Evolutionary conservation across 768 basidiomycete genomes (phyloP).

Genomic region (Phylloporus arenicola): DNA sequence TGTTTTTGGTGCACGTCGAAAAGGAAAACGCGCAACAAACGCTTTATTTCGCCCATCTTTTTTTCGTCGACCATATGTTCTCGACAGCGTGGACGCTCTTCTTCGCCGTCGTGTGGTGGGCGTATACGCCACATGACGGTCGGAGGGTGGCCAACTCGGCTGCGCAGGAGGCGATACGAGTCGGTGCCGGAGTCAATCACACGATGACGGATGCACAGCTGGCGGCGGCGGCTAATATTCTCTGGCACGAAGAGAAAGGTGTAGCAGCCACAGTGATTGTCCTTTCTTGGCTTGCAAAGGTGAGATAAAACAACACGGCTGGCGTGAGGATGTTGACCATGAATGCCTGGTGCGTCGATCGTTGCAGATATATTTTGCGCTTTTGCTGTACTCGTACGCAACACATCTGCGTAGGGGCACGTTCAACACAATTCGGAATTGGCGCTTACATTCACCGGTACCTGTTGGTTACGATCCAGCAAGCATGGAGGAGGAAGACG

Average conservation of each 20-base stretch:
- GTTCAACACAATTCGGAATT: constrained; percentile 69
- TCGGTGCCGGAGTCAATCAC: constrained; percentile 46
- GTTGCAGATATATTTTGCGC: constrained; percentile 80
- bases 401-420: constrained; percentile 87
- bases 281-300: constrained; percentile 85
- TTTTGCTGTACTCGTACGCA: constrained; percentile 89
- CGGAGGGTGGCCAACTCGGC: constrained; percentile 70
- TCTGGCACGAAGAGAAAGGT: constrained; percentile 90
- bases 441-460: constrained; percentile 17
- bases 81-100: constrained; percentile 89
- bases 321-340: not conserved
- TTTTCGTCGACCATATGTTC: constrained; percentile 86
- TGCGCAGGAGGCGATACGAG: constrained; percentile 84
- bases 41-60: constrained; percentile 87
- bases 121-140: constrained; percentile 89
- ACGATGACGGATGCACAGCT: constrained; percentile 63
- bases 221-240: constrained; percentile 62
- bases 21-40: constrained; percentile 87
- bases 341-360: too few species aligned
- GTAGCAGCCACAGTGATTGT: constrained; percentile 72
- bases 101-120: constrained; percentile 89
- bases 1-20: not conserved
- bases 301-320: constrained; percentile 29
- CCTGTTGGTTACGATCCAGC: constrained; percentile 24
- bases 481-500: constrained; percentile 53